These are phyloP conservation scores for Cicer bijugum DNA, from an alignment of 306 rosid genomes.

Conservation along the genomic window DNA sequence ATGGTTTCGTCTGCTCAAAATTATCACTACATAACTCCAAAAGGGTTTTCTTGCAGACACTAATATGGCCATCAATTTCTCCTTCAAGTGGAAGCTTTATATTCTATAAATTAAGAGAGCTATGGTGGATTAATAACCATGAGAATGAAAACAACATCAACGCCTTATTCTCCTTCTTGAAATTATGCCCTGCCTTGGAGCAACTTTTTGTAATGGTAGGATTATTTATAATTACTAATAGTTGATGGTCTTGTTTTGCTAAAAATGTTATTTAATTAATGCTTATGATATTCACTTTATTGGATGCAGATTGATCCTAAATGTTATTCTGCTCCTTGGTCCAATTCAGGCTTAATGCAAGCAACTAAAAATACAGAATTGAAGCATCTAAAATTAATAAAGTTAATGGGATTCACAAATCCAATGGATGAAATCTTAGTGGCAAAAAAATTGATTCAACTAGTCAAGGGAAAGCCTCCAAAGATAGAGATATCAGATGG, in stretches of 20 bases:
- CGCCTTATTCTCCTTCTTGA: conserved; percentile 59
- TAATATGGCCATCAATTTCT: conserved; percentile 74
- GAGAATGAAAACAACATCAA: conserved; percentile 51
- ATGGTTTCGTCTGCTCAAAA: no score
- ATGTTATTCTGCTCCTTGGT: conserved; percentile 43
- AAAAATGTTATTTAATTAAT: conserved; percentile 10
- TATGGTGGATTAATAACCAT: conserved; percentile 68
- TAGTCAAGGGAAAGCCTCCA: conserved; percentile 45
- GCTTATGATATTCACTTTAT: not conserved
- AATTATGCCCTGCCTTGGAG: conserved; percentile 72
- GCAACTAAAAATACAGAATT: conserved; percentile 40
- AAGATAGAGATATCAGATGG: conserved; percentile 51
- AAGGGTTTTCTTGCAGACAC: conserved; percentile 49
- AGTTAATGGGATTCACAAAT: conserved; percentile 56
- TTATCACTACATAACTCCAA: not conserved
- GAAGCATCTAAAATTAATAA: conserved; percentile 53
- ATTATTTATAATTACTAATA: not conserved
- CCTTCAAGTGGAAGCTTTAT: conserved; percentile 54
- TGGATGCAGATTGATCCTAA: conserved; percentile 57
- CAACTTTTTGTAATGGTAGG: conserved; percentile 58
- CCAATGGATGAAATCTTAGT: conserved; percentile 49
- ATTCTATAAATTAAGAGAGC: conserved; percentile 68
- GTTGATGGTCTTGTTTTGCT: not conserved
- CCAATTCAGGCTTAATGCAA: conserved; percentile 33
- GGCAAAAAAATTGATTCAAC: conserved; percentile 40